Conservation (phyloP, 2,329 filamentous ascomycete genomes). For the Colletotrichum viniferum region DNA sequence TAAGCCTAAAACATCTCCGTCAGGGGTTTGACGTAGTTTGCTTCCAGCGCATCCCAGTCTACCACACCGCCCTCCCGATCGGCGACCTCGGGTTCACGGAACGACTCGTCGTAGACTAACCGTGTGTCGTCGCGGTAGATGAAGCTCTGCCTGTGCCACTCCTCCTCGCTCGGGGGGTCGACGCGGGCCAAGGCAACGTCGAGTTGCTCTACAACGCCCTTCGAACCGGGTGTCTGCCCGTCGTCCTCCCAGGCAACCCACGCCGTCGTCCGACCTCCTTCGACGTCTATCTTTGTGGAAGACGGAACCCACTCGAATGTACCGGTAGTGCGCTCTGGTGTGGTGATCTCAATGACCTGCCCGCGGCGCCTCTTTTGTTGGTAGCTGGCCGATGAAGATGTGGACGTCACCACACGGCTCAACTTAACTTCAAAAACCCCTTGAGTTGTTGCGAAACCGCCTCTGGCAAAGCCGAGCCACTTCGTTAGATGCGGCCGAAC, state of each 20-base stretch:
- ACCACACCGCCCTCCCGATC: conserved; percentile 17
- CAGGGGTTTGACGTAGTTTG: conserved; percentile 16
- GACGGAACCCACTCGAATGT: conserved; percentile 22
- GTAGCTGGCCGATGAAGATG: neutral
- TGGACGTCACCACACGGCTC: conserved; percentile 23
- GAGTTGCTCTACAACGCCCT: conserved; percentile 12
- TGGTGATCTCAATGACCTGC: conserved; percentile 17
- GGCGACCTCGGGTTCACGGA: neutral
- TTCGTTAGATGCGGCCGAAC: conserved; percentile 32
- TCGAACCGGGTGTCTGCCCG: neutral
- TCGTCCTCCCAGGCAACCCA: conserved; percentile 18
- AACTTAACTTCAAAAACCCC: conserved; percentile 37
- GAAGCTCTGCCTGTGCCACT: conserved; percentile 21
- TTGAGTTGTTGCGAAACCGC: conserved; percentile 37
- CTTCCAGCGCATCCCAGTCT: conserved; percentile 22
- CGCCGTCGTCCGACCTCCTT: conserved; percentile 6
- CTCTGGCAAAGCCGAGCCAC: conserved; percentile 37
- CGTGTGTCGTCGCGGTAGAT: conserved; percentile 15
- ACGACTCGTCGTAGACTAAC: conserved; percentile 16
- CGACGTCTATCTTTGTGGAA: conserved; percentile 6
- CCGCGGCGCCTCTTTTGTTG: neutral
- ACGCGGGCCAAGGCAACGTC: conserved; percentile 10
- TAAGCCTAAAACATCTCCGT: neutral
- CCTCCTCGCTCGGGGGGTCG: conserved; percentile 13
- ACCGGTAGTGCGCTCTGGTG: conserved; percentile 21